phyloP scores from a whole-genome alignment of 1,139 yeast species.

The Suhomyces maxii region DNA sequence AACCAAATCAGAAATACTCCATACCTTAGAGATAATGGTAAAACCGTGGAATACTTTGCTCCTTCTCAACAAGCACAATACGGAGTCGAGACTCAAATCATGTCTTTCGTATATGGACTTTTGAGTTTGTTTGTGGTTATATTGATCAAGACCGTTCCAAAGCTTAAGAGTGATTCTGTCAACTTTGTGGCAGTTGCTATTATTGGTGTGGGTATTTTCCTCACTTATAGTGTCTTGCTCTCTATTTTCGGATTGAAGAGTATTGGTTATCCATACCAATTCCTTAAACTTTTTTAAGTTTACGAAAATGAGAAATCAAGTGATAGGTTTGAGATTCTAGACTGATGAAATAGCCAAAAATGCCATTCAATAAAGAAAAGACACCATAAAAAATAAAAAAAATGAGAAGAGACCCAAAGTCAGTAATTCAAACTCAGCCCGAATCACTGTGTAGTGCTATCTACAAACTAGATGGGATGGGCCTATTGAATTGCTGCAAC shows the following conservation, averaged over 20 bases:
- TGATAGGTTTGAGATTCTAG: background rate
- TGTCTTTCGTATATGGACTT: constrained; percentile 62
- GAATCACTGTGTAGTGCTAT: background rate
- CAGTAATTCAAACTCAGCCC: background rate
- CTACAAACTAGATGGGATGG: background rate
- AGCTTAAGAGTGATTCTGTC: constrained; percentile 40
- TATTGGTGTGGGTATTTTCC: constrained; percentile 41
- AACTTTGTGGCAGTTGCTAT: constrained; percentile 45
- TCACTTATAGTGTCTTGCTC: constrained; percentile 55
- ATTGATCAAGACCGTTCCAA: constrained; percentile 51
- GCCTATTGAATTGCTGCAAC: no score
- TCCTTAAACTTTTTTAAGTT: constrained; percentile 29
- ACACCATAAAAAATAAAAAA: background rate
- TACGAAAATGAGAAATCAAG: background rate
- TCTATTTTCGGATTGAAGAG: constrained; percentile 59
- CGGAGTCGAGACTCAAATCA: constrained; percentile 80
- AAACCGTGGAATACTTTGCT: constrained; percentile 59
- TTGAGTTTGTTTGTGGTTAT: constrained; percentile 51
- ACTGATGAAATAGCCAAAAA: background rate
- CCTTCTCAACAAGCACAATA: constrained; percentile 73
- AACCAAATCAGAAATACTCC: constrained; percentile 80
- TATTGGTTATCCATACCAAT: constrained; percentile 59
- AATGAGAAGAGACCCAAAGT: no score
- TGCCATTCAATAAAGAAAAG: background rate
- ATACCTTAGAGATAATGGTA: constrained; percentile 59